Conservation (phyloP, 1,139 yeast genomes). For the Arxiozyma slooffiae region DNA sequence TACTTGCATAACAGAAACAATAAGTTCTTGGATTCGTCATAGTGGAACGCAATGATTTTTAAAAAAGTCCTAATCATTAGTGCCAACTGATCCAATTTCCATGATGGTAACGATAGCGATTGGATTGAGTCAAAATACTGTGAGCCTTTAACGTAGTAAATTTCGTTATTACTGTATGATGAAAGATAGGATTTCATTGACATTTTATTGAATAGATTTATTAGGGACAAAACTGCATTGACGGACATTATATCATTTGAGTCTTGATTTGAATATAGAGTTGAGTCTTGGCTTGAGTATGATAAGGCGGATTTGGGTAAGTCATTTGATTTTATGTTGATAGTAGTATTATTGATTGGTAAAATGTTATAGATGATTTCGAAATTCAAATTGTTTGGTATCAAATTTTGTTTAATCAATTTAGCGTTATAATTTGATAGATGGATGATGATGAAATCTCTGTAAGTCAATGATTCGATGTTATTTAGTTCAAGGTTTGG, state of each 20-base stretch:
- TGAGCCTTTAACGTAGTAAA: conserved; percentile 1
- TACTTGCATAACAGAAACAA: conserved; percentile 45
- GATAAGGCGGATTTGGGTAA: neutral
- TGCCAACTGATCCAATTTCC: conserved; percentile 45
- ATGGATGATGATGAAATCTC: conserved; percentile 55
- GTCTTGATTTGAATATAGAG: neutral
- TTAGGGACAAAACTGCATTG: conserved; percentile 46
- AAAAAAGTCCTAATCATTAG: conserved; percentile 46
- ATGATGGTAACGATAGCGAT: conserved; percentile 7
- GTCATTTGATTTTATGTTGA: conserved; percentile 12
- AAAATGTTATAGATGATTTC: conserved; percentile 54
- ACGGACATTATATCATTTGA: conserved; percentile 41
- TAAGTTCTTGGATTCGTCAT: conserved; percentile 45
- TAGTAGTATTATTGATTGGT: conserved; percentile 34
- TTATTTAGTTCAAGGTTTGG: conserved; percentile 15
- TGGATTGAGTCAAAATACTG: conserved; percentile 1
- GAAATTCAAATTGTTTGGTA: conserved; percentile 40
- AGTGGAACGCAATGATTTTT: conserved; percentile 41
- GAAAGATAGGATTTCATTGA: conserved; percentile 21
- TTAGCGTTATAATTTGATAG: conserved; percentile 35
- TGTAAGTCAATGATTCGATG: conserved; percentile 36
- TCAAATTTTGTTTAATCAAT: conserved; percentile 31
- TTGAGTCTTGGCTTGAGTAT: neutral
- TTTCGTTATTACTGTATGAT: conserved; percentile 12
- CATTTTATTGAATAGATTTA: conserved; percentile 40